Evolutionary conservation across 2,329 filamentous ascomycete genomes (phyloP).

Genomic region (Fusarium coffeatum): DNA sequence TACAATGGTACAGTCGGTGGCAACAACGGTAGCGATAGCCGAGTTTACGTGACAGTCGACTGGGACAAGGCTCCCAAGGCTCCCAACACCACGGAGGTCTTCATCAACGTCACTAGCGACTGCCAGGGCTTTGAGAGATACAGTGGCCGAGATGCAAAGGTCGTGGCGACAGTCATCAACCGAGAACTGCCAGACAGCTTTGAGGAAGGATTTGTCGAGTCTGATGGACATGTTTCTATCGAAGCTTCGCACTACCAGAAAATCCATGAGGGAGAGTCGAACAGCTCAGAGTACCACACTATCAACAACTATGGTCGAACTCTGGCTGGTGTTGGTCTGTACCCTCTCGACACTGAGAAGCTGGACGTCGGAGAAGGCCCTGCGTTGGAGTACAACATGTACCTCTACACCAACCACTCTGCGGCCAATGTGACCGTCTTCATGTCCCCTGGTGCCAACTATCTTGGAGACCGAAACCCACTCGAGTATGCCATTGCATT

Average conservation of each 20-base stretch:
- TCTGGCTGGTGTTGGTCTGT: constrained; percentile 66
- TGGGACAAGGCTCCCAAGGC: constrained; percentile 54
- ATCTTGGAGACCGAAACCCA: constrained; percentile 61
- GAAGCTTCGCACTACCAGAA: constrained; percentile 65
- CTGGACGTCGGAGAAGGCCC: constrained; percentile 62
- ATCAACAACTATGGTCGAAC: constrained; percentile 69
- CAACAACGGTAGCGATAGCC: constrained; percentile 47
- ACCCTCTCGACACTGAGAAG: constrained; percentile 63
- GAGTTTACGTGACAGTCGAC: constrained; percentile 48
- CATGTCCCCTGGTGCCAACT: constrained; percentile 65
- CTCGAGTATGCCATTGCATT: constrained; percentile 64
- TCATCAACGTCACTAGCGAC: constrained; percentile 63
- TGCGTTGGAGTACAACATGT: constrained; percentile 70
- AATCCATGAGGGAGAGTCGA: constrained; percentile 47
- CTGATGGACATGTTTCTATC: constrained; percentile 67
- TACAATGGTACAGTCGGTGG: constrained; percentile 48
- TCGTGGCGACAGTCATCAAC: constrained; percentile 67
- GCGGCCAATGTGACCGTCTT: constrained; percentile 59
- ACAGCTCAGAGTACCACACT: constrained; percentile 60
- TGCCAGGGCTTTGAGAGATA: constrained; percentile 58
- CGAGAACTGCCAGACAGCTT: constrained; percentile 63
- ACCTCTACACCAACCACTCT: constrained; percentile 66
- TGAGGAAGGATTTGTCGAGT: constrained; percentile 70
- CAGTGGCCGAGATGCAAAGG: constrained; percentile 54
- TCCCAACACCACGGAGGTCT: constrained; percentile 58